These are phyloP conservation scores for Hippophae rhamnoides DNA, from an alignment of 306 rosid species.

Conservation along the genomic window DNA sequence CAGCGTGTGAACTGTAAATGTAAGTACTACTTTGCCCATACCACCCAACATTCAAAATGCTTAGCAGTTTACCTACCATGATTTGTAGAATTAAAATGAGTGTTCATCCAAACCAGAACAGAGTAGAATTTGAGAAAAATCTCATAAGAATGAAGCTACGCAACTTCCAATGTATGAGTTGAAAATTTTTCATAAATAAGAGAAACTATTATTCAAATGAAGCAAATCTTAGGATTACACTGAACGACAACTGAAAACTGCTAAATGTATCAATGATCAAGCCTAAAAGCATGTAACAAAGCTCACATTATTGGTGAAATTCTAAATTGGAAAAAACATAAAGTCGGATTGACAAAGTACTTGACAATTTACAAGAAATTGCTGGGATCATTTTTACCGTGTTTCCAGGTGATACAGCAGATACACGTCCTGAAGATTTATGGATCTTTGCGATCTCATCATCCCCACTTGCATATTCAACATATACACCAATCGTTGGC, in stretches of 20 bases:
- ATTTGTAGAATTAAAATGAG: too few relatives aligned
- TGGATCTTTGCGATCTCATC: conserved; percentile 58
- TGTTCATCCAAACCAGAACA: too few relatives aligned
- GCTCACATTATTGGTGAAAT: not conserved
- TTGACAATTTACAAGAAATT: conserved; percentile 6
- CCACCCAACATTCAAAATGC: too few relatives aligned
- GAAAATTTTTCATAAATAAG: not conserved
- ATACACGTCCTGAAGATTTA: conserved; percentile 57
- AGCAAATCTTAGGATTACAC: too few relatives aligned
- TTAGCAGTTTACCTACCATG: too few relatives aligned
- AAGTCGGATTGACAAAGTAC: conserved; percentile 3
- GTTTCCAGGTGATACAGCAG: conserved; percentile 63
- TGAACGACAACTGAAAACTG: too few relatives aligned
- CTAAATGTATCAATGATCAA: too few relatives aligned
- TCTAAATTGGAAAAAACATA: conserved; percentile 7
- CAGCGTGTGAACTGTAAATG: too few relatives aligned
- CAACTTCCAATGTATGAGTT: not conserved
- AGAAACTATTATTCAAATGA: too few relatives aligned
- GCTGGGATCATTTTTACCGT: conserved; percentile 47
- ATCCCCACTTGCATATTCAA: conserved; percentile 59
- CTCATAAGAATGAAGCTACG: not conserved
- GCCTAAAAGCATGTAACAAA: too few relatives aligned
- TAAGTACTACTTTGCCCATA: too few relatives aligned
- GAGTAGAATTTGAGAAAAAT: not conserved
- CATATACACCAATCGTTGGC: conserved; percentile 58